Base-by-base conservation (phyloP, 2,329 filamentous ascomycete genomes). In the Epichloe coenophiala region DNA sequence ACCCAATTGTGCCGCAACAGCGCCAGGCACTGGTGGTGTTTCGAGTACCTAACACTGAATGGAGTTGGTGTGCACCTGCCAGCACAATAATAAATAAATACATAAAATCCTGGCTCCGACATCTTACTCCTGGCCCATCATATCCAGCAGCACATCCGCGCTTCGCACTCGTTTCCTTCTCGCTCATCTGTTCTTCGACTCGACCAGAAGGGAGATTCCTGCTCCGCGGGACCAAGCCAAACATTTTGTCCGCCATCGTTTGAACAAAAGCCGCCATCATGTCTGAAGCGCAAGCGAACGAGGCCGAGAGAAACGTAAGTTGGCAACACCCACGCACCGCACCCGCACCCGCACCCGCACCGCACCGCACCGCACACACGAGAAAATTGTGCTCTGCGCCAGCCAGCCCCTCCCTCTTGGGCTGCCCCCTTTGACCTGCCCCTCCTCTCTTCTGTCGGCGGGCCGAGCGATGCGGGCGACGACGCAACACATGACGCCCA, bases 241-340 rank as follows among this genome's bases (percentile, higher is more conserved):
- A 45, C 53, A 53, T 52, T 55, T 55, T 56, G 53, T 57, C 55
- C 56, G 57, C 54, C 53, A 56, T 38, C 39, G 45, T 27, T 45
- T 45, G 53, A 57, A 52, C 55, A 52, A 55, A 52, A 54, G 57
- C 58, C 56, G 55, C 68, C 79, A 90, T 73, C 63, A 95, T 95
- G 88, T 90, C 86, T 75, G 83, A 89, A 72, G 76, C 84, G 65
- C 82, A 88, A 73, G 81, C 81, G 68, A 90, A 84, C 74, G 93
- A 97, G 73, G 91, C 91, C 61, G 93, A 98, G 81, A 97, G 97
- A 81, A 98, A 97, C 72, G 78, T 81, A 65, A 71, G 76, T 73
- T 42, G 53, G 35, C 39, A 43, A 15, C 27, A 23, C 31, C 13
- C 39, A 31, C 27, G 27, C 7, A 31, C 8, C 27, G 27, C 27